Evolutionary conservation across 1,284 basidiomycete species (phyloP), one percentile per base, ranked within the genome.

Genomic region (Ustilago tritici): DNA sequence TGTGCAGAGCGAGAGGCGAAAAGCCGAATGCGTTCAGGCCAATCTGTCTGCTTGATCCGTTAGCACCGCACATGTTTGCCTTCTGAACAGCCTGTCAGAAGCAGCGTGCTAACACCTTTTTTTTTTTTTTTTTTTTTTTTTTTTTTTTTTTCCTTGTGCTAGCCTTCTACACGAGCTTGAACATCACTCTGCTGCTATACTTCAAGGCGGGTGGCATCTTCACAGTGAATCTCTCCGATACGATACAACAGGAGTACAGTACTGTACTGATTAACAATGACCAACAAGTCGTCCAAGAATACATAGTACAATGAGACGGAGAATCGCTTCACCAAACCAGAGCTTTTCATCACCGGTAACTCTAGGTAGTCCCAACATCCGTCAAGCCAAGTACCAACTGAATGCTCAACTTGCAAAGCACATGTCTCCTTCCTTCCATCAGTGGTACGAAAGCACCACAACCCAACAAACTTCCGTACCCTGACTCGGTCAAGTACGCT

Each of bases 401-500:
- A 9, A 79, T 80, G 56, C 70, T 69, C 34, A 84, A 70, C 56
- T 80, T 81, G 61, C 78, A 81, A 3, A 84, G 61, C 12, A 67
- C 65, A 40, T 83, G 64, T 2, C 81, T 61, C 17, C 74, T 57
- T 9, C 58, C 70, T 38, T 83, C 80, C 64, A 64, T 70, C 19
- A 80, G 62, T 32, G 80, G 75, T 4, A 67, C 61, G 50, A 84
- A 84, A 5, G 67, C 60, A 31, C 82, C 82, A 56, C 82, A 84
- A n/a, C 81, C 77, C 15, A 84, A 67, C 70, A 84, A 61, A 54
- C 76, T 70, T 43, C 66, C 78, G 43, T 80, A 84, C 28, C 82
- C 82, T 17, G 71, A 80, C 61, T 84, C 82, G n/a, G 70, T 77
- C 31, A 83, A 63, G 43, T 81, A 84, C 2, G 78, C 82, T 28